Base-by-base conservation (phyloP, 768 basidiomycete genomes). In the Amanita rubescens region DNA sequence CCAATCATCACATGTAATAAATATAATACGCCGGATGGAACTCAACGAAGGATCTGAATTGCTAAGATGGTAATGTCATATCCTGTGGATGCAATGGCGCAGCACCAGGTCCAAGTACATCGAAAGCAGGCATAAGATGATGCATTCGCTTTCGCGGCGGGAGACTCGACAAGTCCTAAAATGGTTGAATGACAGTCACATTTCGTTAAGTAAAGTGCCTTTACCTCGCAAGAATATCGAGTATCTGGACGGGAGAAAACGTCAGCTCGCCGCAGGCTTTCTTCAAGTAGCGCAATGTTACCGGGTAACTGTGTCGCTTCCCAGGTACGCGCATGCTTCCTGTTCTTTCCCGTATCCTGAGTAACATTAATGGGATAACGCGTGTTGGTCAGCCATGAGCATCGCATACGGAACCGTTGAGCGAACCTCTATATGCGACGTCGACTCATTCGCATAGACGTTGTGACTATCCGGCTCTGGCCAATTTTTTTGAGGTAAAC, bases 291-390 rank as follows among this genome's bases (percentile, higher is more conserved):
- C 11, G 12, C 53, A 51, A 10, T 39, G 67, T 55, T 63, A 75
- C 76, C 73, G 64, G 73, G 71, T 51, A 77, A 57, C 52, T 73
- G 75, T 30, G 66, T 69, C 58, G 66, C 69, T 61, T 84, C 83
- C 83, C 83, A 85, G 55, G 70, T 77, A 60, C 83, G 74, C 59
- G 75, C 71, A 67, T 84, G 82, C 63, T 84, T 85, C 67, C 82
- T 72, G 71, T 75, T 74, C 73, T 78, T 51, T 41, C 39, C 46
- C 39, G 12, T 33, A 58, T 57, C 44, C 58, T 53, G 38, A 43
- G 41, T 44, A 56, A 56, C 34, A 55, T 37, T 35, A n/a, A 45
- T 33, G 17, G 35, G 20, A 32, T n/a, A 37, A 54, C 41, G 24
- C 50, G 19, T 43, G 25, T 17, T 6, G n/a, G 15, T 38, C 20